Evolutionary conservation across 2,329 filamentous ascomycete species (phyloP), one percentile per base, ranked within the genome.

Genomic region (Colletotrichum spinosum): DNA sequence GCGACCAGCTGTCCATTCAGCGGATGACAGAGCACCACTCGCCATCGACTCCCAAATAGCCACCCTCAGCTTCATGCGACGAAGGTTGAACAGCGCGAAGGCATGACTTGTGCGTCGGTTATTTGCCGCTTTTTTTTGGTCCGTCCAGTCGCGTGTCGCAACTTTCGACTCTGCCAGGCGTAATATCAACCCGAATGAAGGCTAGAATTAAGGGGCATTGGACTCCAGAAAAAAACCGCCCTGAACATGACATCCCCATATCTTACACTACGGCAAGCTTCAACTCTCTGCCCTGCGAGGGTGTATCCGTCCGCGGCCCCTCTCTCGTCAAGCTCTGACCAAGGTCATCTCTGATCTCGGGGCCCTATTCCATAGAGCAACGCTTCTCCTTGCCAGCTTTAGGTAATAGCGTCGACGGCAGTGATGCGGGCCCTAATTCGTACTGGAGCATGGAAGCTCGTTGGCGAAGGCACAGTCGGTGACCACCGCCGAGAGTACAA

Each of bases 21-120:
- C 62, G 51, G 48, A 65, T 65, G 62, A 65, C 58, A 52, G 58
- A 56, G 56, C 56, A 60, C 51, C 61, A 35, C 45, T 39, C 56
- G 34, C 51, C 52, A 25, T 56, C 46, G 39, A 52, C 57, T 56
- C 57, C 39, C 37, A 56, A 49, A 65, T 56, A 46, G 45, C 57
- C 50, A 55, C 25, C 45, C 44, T 55, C 61, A 65, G 38, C 61
- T 65, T 55, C 61, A 55, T 65, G 61, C 56, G 51, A 25, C 25
- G 25, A 25, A 25, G 25, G 25, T 25, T 25, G 4, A 25, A 25
- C 25, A 25, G 25, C 25, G 25, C 25, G 25, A 25, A 25, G 34
- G 34, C 49, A 13, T 33, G 51, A 39, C 50, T 48, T 56, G 61
- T 50, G 61, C 56, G 55, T 38, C 56, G 60, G 13, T 39, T 33